Percentiles rank a stretch among this genome's conserved stretches.
Evolutionary conservation across 176 grass and related monocot genomes (phyloP).

Genomic region (Elymus sibiricus): DNA sequence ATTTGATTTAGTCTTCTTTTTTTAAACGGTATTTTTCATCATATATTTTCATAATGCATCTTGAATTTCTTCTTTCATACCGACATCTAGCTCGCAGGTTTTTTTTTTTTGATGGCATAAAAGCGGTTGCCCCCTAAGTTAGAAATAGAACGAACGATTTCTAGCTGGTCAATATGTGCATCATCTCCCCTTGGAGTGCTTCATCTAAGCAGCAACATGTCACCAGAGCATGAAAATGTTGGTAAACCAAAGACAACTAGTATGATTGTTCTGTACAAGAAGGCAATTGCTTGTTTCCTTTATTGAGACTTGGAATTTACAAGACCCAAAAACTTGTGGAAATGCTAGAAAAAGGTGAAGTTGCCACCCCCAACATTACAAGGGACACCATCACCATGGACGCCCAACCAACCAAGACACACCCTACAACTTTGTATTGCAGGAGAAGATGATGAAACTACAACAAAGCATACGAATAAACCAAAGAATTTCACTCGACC

Average conservation of each 20-base stretch:
- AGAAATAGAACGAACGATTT: too few relatives aligned
- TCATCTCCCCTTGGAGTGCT: too few relatives aligned
- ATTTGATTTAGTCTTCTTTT: too few relatives aligned
- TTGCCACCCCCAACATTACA: constrained; percentile 7
- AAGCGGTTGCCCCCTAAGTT: too few relatives aligned
- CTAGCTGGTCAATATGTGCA: too few relatives aligned
- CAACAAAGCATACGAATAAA: constrained; percentile 52
- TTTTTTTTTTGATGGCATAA: too few relatives aligned
- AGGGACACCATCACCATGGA: not conserved
- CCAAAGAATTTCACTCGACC: constrained; percentile 46
- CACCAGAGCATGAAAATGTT: not conserved
- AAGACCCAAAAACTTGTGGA: constrained; percentile 13
- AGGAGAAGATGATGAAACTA: not conserved
- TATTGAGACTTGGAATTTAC: constrained; percentile 28
- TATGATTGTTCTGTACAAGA: constrained; percentile 12
- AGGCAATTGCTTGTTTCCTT: not conserved
- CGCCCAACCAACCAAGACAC: not conserved
- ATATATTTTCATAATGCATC: too few relatives aligned
- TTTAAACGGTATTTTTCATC: too few relatives aligned
- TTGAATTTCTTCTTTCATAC: too few relatives aligned
- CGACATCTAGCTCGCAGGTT: too few relatives aligned
- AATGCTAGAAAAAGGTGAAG: not conserved
- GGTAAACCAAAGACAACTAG: not conserved
- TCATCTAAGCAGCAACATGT: too few relatives aligned
- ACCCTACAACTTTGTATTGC: not conserved